Evolutionary conservation across 2,329 filamentous ascomycete genomes (phyloP).

Genomic region (Torrubiellomyces zombiae): DNA sequence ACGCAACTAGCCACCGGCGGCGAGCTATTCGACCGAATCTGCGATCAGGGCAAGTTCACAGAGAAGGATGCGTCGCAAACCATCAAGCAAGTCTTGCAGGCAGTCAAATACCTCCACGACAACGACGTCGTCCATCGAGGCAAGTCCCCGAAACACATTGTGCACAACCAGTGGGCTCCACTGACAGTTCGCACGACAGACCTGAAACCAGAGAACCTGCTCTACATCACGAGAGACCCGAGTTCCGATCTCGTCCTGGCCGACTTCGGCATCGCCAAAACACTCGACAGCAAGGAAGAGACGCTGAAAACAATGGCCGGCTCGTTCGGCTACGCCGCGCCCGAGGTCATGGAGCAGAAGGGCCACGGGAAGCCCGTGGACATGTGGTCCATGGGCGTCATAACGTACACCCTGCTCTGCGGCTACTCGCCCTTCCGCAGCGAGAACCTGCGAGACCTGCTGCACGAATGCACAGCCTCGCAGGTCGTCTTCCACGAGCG

Average conservation of each 20-base stretch:
- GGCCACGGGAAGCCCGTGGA: conserved; percentile 97
- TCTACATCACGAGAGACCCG: conserved; percentile 67
- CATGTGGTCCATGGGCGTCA: conserved; percentile 98
- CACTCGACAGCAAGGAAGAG: conserved; percentile 78
- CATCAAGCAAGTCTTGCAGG: conserved; percentile 82
- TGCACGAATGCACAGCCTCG: conserved; percentile 78
- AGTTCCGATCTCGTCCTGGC: conserved; percentile 82
- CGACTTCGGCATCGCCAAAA: conserved; percentile 97
- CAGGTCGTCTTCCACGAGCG: conserved; percentile 89
- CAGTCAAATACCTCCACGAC: conserved; percentile 84
- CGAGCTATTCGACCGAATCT: conserved; percentile 95
- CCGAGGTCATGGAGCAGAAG: conserved; percentile 95
- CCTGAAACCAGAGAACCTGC: conserved; percentile 92
- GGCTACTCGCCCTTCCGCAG: conserved; percentile 97
- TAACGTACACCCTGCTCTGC: conserved; percentile 94
- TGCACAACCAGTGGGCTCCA: too few species aligned
- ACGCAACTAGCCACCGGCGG: conserved; percentile 91
- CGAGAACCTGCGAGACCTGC: conserved; percentile 81
- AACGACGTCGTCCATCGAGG: conserved; percentile 95
- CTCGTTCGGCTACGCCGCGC: conserved; percentile 93
- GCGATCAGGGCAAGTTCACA: conserved; percentile 93
- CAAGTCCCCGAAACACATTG: conserved; percentile 18
- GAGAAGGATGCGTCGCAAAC: conserved; percentile 96
- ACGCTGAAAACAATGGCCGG: conserved; percentile 97
- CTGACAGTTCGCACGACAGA: conserved; percentile 33